Conservation (phyloP, 148 eudicot species). For the Camellia sinensis region DNA sequence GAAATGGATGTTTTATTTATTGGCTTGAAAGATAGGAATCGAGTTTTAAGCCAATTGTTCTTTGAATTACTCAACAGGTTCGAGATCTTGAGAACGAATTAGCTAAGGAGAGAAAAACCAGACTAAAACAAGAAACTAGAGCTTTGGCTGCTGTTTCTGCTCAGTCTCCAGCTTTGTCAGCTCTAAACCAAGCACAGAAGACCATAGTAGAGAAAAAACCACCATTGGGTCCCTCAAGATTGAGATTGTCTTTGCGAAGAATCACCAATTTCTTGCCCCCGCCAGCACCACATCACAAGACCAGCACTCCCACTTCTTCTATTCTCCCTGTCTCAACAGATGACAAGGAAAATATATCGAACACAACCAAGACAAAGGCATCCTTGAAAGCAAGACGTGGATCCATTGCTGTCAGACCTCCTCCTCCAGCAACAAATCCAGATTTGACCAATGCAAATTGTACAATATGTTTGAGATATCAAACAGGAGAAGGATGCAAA, state of each 20-base stretch:
- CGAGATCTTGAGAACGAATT: constrained; percentile 81
- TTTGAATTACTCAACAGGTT: constrained; percentile 42
- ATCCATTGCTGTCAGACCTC: constrained; percentile 52
- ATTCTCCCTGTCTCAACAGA: constrained; percentile 26
- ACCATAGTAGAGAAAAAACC: constrained; percentile 51
- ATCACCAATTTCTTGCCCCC: constrained; percentile 61
- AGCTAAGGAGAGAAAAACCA: constrained; percentile 68
- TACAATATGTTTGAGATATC: too few species aligned
- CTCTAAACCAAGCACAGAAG: constrained; percentile 42
- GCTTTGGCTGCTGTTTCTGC: constrained; percentile 54
- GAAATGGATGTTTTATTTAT: background rate
- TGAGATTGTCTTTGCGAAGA: constrained; percentile 67
- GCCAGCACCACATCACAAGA: constrained; percentile 42
- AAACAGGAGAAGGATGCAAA: too few species aligned
- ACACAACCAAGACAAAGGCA: constrained; percentile 25
- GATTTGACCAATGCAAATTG: too few species aligned
- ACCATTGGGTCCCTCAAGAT: constrained; percentile 63
- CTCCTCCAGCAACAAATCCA: constrained; percentile 30
- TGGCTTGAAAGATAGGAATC: background rate
- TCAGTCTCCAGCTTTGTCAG: constrained; percentile 42
- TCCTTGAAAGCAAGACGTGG: constrained; percentile 53
- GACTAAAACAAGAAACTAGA: constrained; percentile 69
- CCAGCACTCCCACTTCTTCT: constrained; percentile 33
- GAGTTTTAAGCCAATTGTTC: background rate
- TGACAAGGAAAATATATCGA: constrained; percentile 60